These are phyloP conservation scores for Apiotrichum mycotoxinovorans DNA, from an alignment of 1,284 basidiomycete species.

Conservation along the genomic window DNA sequence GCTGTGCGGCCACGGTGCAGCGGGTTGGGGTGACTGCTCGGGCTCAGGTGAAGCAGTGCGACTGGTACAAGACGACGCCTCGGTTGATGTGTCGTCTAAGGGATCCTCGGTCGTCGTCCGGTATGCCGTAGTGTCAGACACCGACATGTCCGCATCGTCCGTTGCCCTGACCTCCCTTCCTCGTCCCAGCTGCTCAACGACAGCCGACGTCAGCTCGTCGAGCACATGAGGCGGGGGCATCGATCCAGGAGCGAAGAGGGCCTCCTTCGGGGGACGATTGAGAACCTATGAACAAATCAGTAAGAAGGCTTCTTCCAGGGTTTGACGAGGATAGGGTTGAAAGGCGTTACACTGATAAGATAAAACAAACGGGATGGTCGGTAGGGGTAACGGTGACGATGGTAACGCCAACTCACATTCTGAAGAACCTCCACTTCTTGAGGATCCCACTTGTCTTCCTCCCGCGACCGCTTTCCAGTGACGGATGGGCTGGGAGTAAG, in stretches of 20 bases:
- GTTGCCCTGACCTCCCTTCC: neutral
- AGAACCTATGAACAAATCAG: constrained; percentile 19
- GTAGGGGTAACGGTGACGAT: neutral
- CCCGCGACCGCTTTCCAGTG: constrained; percentile 15
- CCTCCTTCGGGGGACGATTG: constrained; percentile 34
- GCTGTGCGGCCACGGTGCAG: constrained; percentile 32
- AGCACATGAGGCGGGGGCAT: constrained; percentile 41
- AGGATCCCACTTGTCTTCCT: constrained; percentile 33
- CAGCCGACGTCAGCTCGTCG: constrained; percentile 43
- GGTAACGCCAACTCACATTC: constrained; percentile 23
- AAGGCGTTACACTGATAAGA: no score
- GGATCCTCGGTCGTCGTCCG: neutral
- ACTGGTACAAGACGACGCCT: neutral
- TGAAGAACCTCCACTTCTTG: constrained; percentile 38
- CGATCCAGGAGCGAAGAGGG: constrained; percentile 42
- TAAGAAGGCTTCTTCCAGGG: neutral
- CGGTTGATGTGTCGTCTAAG: constrained; percentile 1
- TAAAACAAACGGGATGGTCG: no score
- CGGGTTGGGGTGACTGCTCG: neutral
- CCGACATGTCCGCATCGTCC: neutral
- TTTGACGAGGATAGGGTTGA: neutral
- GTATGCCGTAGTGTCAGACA: no score
- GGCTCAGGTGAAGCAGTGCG: neutral
- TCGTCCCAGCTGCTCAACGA: constrained; percentile 6
- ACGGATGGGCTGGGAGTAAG: neutral